Evolutionary conservation across 176 grass and related monocot species (phyloP).

Genomic region (Oryza longistaminata): DNA sequence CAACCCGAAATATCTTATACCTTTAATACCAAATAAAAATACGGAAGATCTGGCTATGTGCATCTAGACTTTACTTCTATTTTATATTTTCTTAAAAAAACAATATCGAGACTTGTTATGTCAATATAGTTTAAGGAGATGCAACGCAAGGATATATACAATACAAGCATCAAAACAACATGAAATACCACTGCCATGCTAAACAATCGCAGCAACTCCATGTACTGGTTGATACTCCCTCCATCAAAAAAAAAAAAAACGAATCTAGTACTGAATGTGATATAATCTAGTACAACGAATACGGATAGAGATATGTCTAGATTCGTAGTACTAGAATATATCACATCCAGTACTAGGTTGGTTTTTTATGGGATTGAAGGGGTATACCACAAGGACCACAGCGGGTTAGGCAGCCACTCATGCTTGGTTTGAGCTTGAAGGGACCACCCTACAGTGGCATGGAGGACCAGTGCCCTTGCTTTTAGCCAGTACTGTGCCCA

Average conservation of each 20-base stretch:
- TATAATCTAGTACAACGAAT: no score
- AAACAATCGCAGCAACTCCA: neutral
- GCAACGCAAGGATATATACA: neutral
- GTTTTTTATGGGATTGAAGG: no score
- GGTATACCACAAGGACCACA: neutral
- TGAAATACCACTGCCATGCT: neutral
- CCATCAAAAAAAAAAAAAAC: no score
- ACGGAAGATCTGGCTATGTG: no score
- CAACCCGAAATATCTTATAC: neutral
- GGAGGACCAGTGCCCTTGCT: slow-evolving; percentile 1
- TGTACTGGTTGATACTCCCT: no score
- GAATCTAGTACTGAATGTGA: no score
- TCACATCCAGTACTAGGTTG: no score
- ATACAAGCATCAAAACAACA: neutral
- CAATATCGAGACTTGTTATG: neutral
- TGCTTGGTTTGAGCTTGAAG: neutral
- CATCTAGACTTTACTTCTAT: no score
- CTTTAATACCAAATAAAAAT: neutral
- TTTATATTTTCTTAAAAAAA: no score
- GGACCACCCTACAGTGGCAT: slow-evolving; percentile 8
- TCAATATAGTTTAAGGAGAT: neutral
- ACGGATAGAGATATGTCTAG: no score
- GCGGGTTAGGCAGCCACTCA: neutral
- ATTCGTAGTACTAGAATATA: no score
- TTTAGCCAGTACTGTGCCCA: neutral